Base-by-base conservation (phyloP, 305 asterid genomes). In the Euphrasia arctica region DNA sequence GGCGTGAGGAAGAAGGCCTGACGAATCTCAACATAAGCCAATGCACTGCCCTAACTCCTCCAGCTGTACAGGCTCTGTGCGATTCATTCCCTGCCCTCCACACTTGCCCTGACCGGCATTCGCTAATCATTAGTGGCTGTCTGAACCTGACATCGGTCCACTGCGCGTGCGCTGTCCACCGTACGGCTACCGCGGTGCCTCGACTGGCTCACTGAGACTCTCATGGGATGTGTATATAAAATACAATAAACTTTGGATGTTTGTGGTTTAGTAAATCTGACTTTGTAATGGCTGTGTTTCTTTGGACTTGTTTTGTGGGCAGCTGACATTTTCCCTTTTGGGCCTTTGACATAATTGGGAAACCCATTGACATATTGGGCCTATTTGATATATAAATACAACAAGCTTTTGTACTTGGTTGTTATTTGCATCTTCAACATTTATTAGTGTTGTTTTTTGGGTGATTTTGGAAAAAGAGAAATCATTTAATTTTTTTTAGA, bases 41-140 rank as follows among this genome's bases (percentile, higher is more conserved):
- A 58, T 94, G 99, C 90, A 94, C 97, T 0, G 93, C 99, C 62
- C 89, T 94, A 12, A 94, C 97, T 0, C 99, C 97, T 14, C 97
- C 96, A 0, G 99, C 99, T 0, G 99, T 94, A 12, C 99, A 94
- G 83, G 97, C 95, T 0, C 75, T 94, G 0, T 94, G 99, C 9
- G 96, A 94, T 79, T 85, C 95, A 0, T 94, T 83, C 67, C 99
- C 99, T 0, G 87, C 95, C 14, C 96, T 94, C 25, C 99, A 90
- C 49, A 94, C 99, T 0, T 94, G 99, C 74, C 80, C 95, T 0
- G 96, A 78, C 4, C 85, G 91, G 8, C 97, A 88, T 49, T 94
- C 97, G 9, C 89, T 94, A 51, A 90, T 88, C 13, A 90, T 86
- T 27, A 94, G 96, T 45, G 99, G 99, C 61, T 94, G 99, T 66